Evolutionary conservation across 768 basidiomycete genomes (phyloP).

Genomic region (Panellus pusillus): DNA sequence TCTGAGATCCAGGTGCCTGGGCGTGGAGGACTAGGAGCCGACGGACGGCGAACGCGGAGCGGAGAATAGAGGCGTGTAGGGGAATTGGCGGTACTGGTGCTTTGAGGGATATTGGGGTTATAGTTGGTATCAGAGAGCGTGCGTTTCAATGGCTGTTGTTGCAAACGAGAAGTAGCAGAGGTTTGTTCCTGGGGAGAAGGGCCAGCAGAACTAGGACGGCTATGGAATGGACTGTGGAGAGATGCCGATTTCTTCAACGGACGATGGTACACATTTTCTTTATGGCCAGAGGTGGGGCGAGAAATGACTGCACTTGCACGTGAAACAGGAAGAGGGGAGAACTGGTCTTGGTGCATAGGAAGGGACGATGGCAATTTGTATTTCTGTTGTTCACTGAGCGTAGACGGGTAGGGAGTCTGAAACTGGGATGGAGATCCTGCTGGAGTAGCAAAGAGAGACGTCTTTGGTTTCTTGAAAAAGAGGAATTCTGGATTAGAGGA

Average conservation of each 20-base stretch:
- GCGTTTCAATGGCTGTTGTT: constrained; percentile 31
- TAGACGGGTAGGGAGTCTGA: constrained; percentile 27
- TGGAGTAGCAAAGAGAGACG: constrained; percentile 15
- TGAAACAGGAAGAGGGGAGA: constrained; percentile 45
- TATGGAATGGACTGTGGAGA: constrained; percentile 48
- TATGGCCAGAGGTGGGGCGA: constrained; percentile 30
- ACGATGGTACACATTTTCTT: constrained; percentile 20
- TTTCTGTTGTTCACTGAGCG: constrained; percentile 27
- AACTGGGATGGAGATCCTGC: constrained; percentile 20
- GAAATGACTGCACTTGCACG: constrained; percentile 29
- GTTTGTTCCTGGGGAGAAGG: constrained; percentile 33
- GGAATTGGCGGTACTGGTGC: constrained; percentile 14
- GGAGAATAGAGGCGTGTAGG: constrained; percentile 15
- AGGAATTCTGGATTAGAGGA: constrained; percentile 28
- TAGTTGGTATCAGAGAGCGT: constrained; percentile 35
- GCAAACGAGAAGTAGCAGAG: neutral
- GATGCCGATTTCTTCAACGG: constrained; percentile 9
- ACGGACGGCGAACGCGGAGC: constrained; percentile 19
- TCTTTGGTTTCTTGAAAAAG: constrained; percentile 35
- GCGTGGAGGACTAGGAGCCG: constrained; percentile 22
- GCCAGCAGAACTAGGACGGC: constrained; percentile 41
- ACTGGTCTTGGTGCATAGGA: constrained; percentile 29
- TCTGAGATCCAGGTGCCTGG: constrained; percentile 11
- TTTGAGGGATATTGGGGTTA: constrained; percentile 23
- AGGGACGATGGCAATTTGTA: constrained; percentile 25